Conservation (phyloP, 176 grass and related monocot genomes). For the Carex littledalei region DNA sequence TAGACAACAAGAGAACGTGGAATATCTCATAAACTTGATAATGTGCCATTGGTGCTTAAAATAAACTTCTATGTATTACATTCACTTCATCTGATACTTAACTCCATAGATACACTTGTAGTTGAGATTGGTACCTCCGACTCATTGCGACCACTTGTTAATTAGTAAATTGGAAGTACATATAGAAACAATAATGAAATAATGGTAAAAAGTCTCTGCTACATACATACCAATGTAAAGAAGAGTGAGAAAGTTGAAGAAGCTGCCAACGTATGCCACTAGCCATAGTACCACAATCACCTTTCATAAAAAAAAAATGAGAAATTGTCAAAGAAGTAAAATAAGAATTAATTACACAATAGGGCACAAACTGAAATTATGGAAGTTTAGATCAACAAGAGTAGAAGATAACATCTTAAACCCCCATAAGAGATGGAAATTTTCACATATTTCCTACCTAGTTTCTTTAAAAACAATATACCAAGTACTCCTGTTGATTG, state of each 20-base stretch:
- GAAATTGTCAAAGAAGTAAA: conserved; percentile 5
- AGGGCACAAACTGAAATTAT: background rate
- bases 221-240: conserved; percentile 73
- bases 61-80: background rate
- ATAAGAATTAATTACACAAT: background rate
- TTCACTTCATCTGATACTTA: background rate
- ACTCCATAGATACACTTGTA: background rate
- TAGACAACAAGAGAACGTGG: background rate
- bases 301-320: conserved; percentile 22
- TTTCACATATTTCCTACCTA: background rate
- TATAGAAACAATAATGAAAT: background rate
- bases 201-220: background rate
- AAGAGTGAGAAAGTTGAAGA: conserved; percentile 90
- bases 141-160: background rate
- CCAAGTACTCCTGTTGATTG: background rate
- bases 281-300: conserved; percentile 67
- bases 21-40: background rate
- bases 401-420: background rate
- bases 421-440: background rate
- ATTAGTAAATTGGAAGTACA: conserved; percentile 12
- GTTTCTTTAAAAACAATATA: background rate
- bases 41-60: background rate
- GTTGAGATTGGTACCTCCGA: background rate
- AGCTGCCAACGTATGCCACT: conserved; percentile 65
- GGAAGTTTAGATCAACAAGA: background rate